Evolutionary conservation across 1,284 basidiomycete species (phyloP).

Genomic region (Puccinia horiana): DNA sequence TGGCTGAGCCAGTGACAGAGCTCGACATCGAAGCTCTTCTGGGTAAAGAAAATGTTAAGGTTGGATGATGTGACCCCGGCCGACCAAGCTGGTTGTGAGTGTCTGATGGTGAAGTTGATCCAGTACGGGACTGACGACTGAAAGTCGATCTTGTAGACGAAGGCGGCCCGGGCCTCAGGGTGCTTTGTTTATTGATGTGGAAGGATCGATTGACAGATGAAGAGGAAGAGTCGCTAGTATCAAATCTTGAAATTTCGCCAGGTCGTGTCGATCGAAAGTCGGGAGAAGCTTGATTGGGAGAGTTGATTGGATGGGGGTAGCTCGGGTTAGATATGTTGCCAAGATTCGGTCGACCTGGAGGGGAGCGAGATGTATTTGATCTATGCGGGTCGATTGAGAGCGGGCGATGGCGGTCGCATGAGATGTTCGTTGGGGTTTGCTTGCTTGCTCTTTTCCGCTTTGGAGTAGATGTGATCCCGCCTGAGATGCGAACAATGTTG

Average conservation of each 20-base stretch:
- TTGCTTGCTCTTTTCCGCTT: constrained; percentile 24
- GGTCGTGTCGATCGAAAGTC: neutral
- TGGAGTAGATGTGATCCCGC: constrained; percentile 34
- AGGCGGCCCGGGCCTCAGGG: constrained; percentile 17
- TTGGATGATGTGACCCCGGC: neutral
- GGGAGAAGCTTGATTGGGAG: neutral
- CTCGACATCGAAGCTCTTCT: constrained; percentile 13
- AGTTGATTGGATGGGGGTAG: neutral
- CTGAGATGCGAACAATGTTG: constrained; percentile 34
- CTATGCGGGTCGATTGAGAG: neutral
- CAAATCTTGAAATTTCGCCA: neutral
- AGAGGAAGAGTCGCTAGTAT: neutral
- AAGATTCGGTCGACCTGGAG: neutral
- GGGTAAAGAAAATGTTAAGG: neutral
- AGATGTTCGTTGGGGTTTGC: neutral
- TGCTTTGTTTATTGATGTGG: neutral
- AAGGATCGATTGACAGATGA: constrained; percentile 21
- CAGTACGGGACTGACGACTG: constrained; percentile 9
- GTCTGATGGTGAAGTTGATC: constrained; percentile 3
- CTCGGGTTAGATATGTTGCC: neutral
- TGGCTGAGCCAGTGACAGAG: constrained; percentile 15
- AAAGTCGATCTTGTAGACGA: constrained; percentile 18
- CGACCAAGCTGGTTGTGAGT: neutral
- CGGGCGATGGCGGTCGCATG: neutral
- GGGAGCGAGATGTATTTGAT: neutral